phyloP scores from a whole-genome alignment of 2,329 filamentous ascomycete species.

The Kalmusia sp. region DNA sequence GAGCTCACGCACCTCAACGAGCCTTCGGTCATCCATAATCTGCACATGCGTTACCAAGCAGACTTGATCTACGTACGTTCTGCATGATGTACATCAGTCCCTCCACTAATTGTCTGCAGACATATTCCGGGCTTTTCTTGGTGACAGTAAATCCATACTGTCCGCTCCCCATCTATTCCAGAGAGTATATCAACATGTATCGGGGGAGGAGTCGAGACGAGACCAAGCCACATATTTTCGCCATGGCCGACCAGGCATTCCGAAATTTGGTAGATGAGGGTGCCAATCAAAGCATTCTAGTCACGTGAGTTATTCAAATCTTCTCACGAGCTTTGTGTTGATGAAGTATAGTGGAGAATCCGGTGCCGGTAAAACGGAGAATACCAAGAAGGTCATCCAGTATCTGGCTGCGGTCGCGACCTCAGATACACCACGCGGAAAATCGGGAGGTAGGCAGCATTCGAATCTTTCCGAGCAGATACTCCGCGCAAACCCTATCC shows the following conservation, averaged over 20 bases:
- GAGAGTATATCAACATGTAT: constrained; percentile 99
- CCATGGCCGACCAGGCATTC: constrained; percentile 96
- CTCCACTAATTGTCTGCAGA: constrained; percentile 57
- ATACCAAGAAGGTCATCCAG: constrained; percentile 99
- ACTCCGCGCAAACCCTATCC: constrained; percentile 90
- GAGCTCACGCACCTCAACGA: constrained; percentile 98
- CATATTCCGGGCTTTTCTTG: constrained; percentile 95
- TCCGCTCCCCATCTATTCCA: constrained; percentile 90
- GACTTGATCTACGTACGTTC: constrained; percentile 83
- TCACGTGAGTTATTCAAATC: constrained; percentile 65
- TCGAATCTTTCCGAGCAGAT: constrained; percentile 96
- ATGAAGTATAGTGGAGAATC: constrained; percentile 74
- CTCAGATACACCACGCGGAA: constrained; percentile 71
- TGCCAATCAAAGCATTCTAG: constrained; percentile 94
- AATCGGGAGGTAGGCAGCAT: constrained; percentile 69
- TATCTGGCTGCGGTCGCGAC: constrained; percentile 95
- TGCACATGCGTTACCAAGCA: constrained; percentile 92
- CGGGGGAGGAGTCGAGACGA: constrained; percentile 90
- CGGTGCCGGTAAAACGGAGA: constrained; percentile 97
- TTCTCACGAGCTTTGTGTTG: constrained; percentile 14
- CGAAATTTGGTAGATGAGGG: constrained; percentile 94
- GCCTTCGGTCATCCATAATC: constrained; percentile 95
- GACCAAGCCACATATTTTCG: constrained; percentile 95
- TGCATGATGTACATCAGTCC: background rate
- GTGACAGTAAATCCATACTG: constrained; percentile 98